These are phyloP conservation scores for Isoetes taiwanensis DNA, from an alignment of 75 land plant species.

Conservation along the genomic window DNA sequence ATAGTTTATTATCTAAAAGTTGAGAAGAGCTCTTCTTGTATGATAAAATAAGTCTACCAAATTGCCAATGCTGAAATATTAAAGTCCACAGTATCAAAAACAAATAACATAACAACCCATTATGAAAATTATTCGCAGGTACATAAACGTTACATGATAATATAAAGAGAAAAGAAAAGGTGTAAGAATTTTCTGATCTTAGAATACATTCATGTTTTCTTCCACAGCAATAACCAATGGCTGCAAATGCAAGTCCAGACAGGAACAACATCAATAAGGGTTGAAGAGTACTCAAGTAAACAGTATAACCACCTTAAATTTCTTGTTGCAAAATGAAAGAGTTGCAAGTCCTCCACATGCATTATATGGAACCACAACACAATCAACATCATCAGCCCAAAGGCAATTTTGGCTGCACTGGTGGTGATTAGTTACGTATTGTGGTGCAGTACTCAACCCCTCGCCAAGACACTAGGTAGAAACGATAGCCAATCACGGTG, in stretches of 20 bases:
- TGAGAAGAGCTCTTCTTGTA: too few species aligned
- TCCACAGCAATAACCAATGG: slow-evolving; percentile 73
- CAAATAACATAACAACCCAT: too few species aligned
- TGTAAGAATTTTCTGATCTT: too few species aligned
- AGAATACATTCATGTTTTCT: too few species aligned
- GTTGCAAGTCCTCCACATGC: slow-evolving; percentile 89
- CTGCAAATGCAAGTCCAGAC: slow-evolving; percentile 18
- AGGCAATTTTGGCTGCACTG: slow-evolving; percentile 27
- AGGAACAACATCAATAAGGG: neutral
- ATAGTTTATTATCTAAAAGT: too few species aligned
- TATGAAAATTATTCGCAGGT: too few species aligned
- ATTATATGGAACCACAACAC: slow-evolving; percentile 69
- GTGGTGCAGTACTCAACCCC: slow-evolving; percentile 89
- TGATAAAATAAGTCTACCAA: too few species aligned
- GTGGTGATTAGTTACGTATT: slow-evolving; percentile 42
- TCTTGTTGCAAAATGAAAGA: slow-evolving; percentile 48
- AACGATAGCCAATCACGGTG: slow-evolving; percentile 79
- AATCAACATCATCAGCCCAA: slow-evolving; percentile 72
- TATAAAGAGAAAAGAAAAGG: too few species aligned
- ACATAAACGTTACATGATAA: too few species aligned
- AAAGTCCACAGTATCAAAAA: too few species aligned
- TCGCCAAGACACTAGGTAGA: slow-evolving; percentile 86
- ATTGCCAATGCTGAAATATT: too few species aligned
- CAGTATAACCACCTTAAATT: neutral
- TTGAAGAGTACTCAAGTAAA: neutral